Evolutionary conservation across 148 eudicot species (phyloP).

Genomic region (Chenopodium quinoa): DNA sequence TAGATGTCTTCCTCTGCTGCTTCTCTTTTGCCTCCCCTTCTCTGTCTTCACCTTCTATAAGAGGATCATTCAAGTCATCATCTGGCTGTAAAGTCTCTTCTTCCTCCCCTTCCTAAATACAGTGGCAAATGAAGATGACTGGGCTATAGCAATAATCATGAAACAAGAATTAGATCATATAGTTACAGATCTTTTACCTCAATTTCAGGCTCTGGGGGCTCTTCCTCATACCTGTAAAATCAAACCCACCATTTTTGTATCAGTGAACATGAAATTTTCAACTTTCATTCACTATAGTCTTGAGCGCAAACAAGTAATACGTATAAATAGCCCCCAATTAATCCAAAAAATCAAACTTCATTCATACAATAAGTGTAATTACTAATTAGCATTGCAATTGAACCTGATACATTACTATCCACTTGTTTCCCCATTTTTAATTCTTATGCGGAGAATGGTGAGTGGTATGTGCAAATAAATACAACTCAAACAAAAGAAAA

Average conservation of each 20-base stretch:
- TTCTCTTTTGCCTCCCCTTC: conserved; percentile 53
- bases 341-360: background rate
- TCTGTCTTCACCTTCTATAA: conserved; percentile 68
- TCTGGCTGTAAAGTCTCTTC: conserved; percentile 47
- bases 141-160: background rate
- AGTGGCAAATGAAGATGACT: background rate
- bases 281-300: background rate
- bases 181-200: conserved; percentile 25
- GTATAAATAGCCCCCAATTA: background rate
- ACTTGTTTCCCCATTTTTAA: too few relatives aligned
- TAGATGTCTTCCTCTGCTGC: conserved; percentile 71
- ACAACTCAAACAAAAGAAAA: conserved; percentile 15
- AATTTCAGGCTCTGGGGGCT: conserved; percentile 50
- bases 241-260: background rate
- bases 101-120: conserved; percentile 60
- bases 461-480: background rate
- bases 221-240: conserved; percentile 46
- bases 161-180: background rate
- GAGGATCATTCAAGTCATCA: conserved; percentile 66
- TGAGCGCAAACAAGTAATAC: too few relatives aligned
- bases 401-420: background rate
- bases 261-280: background rate
- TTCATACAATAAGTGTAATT: background rate
- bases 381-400: background rate
- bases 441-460: background rate